Evolutionary conservation across 805 yeast species (phyloP), one percentile per base, ranked within the genome.

Genomic region (Candida taoyuanica): DNA sequence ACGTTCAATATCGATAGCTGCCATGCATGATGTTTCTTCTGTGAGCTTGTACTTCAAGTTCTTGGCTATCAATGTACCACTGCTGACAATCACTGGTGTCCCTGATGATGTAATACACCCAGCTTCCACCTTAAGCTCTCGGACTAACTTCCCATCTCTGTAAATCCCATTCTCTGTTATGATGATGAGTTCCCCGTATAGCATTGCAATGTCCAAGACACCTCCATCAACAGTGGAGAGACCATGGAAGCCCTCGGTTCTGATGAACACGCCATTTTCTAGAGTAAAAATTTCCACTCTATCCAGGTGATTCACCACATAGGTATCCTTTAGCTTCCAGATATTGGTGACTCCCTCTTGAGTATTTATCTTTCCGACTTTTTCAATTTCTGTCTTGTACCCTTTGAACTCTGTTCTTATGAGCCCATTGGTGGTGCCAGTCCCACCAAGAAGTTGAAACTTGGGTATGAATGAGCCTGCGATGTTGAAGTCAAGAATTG

Each of bases 401-500:
- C 57, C 58, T 30, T 40, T 41, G 35, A 39, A 52, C 28, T 48
- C 50, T 0, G 59, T 53, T 15, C 44, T 36, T 0, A 55, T 44
- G 2, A 50, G 18, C 1, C 59, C 59, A 14, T 43, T 42, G 7
- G 33, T 18, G 27, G 48, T 30, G 3, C 42, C 42, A 11, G 34
- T 24, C 1, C 58, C 59, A 6, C 59, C 59, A 17, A 49, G 39
- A 2, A 40, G 36, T 33, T 53, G 58, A 5, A 55, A 12, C 25
- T 55, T 55, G 3, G 55, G 55, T 3, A 43, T 16, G 4, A 21
- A 19, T 1, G 49, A 33, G 0, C 56, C 56, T 2, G 51, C 33
- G 7, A 53, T 33, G 19, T 50, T 49, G 21, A 55, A 37, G 26
- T 55, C 59, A 23, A 53, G 26, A 3, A 53, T 37, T 4, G 59